Percentiles rank a stretch among this genome's conserved stretches.
Conservation (phyloP, 2,329 filamentous ascomycete species). For the Stemphylium lycopersici region DNA sequence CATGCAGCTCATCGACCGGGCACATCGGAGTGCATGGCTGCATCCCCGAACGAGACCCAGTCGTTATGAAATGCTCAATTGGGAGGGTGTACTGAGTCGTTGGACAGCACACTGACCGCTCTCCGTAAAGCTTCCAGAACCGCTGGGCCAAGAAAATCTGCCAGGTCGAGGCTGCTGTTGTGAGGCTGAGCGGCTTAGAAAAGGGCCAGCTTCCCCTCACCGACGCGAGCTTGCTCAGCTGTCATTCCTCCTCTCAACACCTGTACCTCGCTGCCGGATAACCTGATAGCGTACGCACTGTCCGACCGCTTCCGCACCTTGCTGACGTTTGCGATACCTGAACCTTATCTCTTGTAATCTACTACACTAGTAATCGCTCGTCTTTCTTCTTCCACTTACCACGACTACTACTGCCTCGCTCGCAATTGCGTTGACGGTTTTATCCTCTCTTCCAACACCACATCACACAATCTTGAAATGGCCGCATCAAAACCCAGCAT, state of each 20-base stretch:
- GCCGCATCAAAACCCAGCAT: conserved; percentile 17
- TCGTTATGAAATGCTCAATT: conserved; percentile 7
- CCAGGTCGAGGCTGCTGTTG: conserved; percentile 1
- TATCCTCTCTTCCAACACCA: not conserved
- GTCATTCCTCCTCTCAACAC: conserved; percentile 7
- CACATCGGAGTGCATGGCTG: conserved; percentile 16
- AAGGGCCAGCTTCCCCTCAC: conserved; percentile 24
- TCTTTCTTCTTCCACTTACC: not conserved
- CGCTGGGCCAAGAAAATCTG: conserved; percentile 6
- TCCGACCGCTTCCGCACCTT: conserved; percentile 8
- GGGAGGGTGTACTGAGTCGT: conserved; percentile 8
- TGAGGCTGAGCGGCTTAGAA: conserved; percentile 13
- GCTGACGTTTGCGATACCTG: conserved; percentile 1
- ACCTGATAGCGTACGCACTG: conserved; percentile 4
- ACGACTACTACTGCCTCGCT: not conserved
- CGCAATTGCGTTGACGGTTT: not conserved
- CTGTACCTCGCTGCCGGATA: conserved; percentile 2
- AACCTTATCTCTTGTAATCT: conserved; percentile 7
- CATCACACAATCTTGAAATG: conserved; percentile 10
- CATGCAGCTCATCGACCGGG: conserved; percentile 7
- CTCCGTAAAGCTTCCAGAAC: conserved; percentile 8
- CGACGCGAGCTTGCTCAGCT: conserved; percentile 5
- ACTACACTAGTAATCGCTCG: conserved; percentile 2
- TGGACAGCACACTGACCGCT: conserved; percentile 18
- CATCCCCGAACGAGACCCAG: conserved; percentile 18